Percentiles rank a stretch among this genome's conserved stretches.
phyloP scores from a whole-genome alignment of 129 eudicot genomes.

The Dittrichia graveolens region DNA sequence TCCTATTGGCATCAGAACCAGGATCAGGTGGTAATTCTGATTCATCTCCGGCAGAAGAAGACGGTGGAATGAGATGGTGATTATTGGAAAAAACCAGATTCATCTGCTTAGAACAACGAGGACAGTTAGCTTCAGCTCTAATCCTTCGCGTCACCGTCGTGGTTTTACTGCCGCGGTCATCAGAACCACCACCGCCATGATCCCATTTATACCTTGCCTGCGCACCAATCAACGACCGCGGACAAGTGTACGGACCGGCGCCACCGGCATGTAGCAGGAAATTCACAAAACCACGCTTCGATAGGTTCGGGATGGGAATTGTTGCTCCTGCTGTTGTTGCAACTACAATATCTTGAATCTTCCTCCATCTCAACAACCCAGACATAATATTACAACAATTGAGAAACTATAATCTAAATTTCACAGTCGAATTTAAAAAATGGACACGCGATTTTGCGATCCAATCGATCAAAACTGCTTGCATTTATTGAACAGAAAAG shows the following conservation, averaged over 20 bases:
- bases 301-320: neutral
- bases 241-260: slow-evolving; percentile 41
- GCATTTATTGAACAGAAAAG: neutral
- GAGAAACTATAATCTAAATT: slow-evolving; percentile 9
- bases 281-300: slow-evolving; percentile 41
- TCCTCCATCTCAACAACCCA: slow-evolving; percentile 58
- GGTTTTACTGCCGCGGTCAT: slow-evolving; percentile 14
- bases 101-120: slow-evolving; percentile 81
- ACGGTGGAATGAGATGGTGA: slow-evolving; percentile 50
- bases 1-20: slow-evolving; percentile 24
- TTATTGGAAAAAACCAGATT: slow-evolving; percentile 65
- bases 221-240: slow-evolving; percentile 35
- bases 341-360: slow-evolving; percentile 30
- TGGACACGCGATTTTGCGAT: slow-evolving; percentile 18
- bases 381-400: slow-evolving; percentile 52
- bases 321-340: slow-evolving; percentile 14
- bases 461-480: neutral
- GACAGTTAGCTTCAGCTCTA: slow-evolving; percentile 92
- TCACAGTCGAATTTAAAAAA: slow-evolving; percentile 3
- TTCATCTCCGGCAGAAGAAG: slow-evolving; percentile 34
- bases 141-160: slow-evolving; percentile 48
- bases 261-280: slow-evolving; percentile 36
- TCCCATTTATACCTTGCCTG: slow-evolving; percentile 76
- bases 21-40: slow-evolving; percentile 16
- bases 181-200: slow-evolving; percentile 47